Conservation (phyloP, 768 basidiomycete species). For the Russula emetica region DNA sequence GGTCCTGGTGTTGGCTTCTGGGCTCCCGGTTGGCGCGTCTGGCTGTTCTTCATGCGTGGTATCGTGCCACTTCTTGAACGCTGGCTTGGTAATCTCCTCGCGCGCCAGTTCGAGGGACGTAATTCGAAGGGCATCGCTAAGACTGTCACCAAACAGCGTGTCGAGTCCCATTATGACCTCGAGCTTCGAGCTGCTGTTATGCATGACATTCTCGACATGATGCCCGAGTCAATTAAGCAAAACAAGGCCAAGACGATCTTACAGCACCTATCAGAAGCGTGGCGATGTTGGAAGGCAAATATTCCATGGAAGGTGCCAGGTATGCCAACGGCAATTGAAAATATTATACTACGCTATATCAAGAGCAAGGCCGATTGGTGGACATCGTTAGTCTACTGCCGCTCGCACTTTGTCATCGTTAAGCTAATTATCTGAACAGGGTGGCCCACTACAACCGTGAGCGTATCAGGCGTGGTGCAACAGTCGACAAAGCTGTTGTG, state of each 20-base stretch:
- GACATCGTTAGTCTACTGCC: slow-evolving; percentile 63
- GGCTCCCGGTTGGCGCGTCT: slow-evolving; percentile 99
- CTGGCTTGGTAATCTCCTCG: slow-evolving; percentile 95
- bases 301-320: slow-evolving; percentile 99
- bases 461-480: slow-evolving; percentile 93
- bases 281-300: slow-evolving; percentile 97
- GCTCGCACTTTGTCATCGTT: not conserved
- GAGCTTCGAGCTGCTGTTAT: slow-evolving; percentile 97
- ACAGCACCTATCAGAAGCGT: slow-evolving; percentile 96
- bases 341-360: slow-evolving; percentile 97
- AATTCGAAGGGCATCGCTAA: slow-evolving; percentile 96
- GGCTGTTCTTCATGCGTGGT: slow-evolving; percentile 99
- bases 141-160: slow-evolving; percentile 98
- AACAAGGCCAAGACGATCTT: slow-evolving; percentile 99
- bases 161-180: slow-evolving; percentile 97
- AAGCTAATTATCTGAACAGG: slow-evolving; percentile 35
- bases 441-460: slow-evolving; percentile 98
- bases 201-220: slow-evolving; percentile 99
- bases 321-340: slow-evolving; percentile 99
- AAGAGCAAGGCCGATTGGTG: slow-evolving; percentile 99
- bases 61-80: slow-evolving; percentile 96
- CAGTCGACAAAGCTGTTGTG: slow-evolving; percentile 96
- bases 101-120: slow-evolving; percentile 96
- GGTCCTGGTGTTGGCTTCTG: slow-evolving; percentile 99
- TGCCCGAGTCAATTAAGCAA: slow-evolving; percentile 99